Percentiles rank a stretch among this genome's conserved stretches.
Evolutionary conservation across 2,329 filamentous ascomycete species (phyloP).

Genomic region (Grosmannia clavigera): DNA sequence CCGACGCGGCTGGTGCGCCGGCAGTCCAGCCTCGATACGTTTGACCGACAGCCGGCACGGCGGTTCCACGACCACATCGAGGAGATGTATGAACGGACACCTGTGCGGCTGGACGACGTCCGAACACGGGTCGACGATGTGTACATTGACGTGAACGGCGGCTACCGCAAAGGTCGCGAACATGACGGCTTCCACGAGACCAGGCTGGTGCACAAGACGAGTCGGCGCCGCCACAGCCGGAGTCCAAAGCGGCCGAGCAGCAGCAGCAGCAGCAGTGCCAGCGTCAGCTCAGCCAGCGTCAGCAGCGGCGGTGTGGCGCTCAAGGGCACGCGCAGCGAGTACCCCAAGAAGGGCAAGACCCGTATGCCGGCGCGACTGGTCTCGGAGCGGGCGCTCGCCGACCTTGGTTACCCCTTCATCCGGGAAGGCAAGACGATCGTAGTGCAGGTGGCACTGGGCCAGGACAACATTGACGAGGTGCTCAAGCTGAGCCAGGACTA

Average conservation of each 20-base stretch:
- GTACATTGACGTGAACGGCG: slow-evolving; percentile 33
- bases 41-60: slow-evolving; percentile 55
- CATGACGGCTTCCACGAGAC: slow-evolving; percentile 47
- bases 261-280: slow-evolving; percentile 19
- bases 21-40: slow-evolving; percentile 83
- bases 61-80: slow-evolving; percentile 5
- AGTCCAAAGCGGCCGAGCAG: slow-evolving; percentile 20
- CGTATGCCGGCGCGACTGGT: slow-evolving; percentile 73
- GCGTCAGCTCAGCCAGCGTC: slow-evolving; percentile 26
- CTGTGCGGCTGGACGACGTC: slow-evolving; percentile 42
- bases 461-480: slow-evolving; percentile 83
- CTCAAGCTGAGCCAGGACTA: slow-evolving; percentile 73
- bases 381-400: slow-evolving; percentile 66
- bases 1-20: slow-evolving; percentile 52
- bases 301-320: slow-evolving; percentile 35
- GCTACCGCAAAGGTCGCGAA: not conserved
- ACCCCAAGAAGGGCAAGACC: slow-evolving; percentile 79
- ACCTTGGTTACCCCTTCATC: slow-evolving; percentile 74
- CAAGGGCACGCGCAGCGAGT: slow-evolving; percentile 43
- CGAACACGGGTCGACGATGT: slow-evolving; percentile 17
- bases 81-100: slow-evolving; percentile 30
- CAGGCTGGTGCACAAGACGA: slow-evolving; percentile 32
- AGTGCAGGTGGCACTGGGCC: slow-evolving; percentile 72
- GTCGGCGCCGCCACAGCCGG: slow-evolving; percentile 27
- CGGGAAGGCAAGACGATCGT: slow-evolving; percentile 80